Base-by-base conservation (phyloP, 116 monocot species). In the Papilionanthe hybrid region DNA sequence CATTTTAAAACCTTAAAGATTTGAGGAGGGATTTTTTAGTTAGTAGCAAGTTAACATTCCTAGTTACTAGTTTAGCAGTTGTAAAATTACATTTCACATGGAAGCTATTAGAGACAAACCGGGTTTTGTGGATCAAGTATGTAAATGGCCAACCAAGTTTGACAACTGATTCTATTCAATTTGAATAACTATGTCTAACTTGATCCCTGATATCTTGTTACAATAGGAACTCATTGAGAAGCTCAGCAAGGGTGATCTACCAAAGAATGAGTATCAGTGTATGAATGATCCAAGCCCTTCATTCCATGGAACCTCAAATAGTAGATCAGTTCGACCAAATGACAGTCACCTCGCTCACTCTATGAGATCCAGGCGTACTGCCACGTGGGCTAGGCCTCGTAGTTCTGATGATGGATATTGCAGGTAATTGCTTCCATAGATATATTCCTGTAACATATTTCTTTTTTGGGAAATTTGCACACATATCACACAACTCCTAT, bases 201-300 rank as follows among this genome's bases (percentile, higher is more conserved):
- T 49, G 13, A 1, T 49, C 18, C 25, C 32, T 7, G 10, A 41
- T 22, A 45, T 75, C 1, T 75, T 9, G 47, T 79, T 43, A 76
- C 78, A 55, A 42, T 55, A 92, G 92, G 92, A 92, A 49, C 84
- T 92, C 45, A 79, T 90, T 63, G 84, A 85, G 66, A 87, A 86
- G 75, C 85, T 90, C 77, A 77, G 75, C 58, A 85, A 87, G 78
- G 83, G 82, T 48, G 84, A 84, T 56, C 71, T 88, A 68, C 86
- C 90, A 20, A 66, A 85, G 55, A 82, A 83, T 58, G 90, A 90
- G 20, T 90, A 86, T 53, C 82, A 85, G 11, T 90, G 85, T 32
- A 84, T 90, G 84, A 90, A 88, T 84, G 83, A 88, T 41, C 81
- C 87, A 30, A 81, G 79, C 41, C 85, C 80, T 41, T 78, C 79